Base-by-base conservation (phyloP, 2,329 filamentous ascomycete genomes). In the Paecilomyces niveus region DNA sequence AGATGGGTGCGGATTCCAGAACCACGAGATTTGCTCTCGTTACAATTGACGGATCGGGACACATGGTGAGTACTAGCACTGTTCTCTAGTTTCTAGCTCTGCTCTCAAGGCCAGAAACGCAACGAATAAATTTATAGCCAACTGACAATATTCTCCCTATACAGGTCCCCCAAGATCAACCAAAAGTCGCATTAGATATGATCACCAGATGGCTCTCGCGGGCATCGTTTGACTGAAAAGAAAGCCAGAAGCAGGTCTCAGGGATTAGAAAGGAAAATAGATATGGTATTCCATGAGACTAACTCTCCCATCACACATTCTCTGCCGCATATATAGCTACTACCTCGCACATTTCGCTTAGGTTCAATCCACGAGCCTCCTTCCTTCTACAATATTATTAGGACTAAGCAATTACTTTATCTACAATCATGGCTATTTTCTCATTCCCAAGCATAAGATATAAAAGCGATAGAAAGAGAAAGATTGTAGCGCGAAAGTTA, bases 1-100 rank as follows among this genome's bases (percentile, higher is more conserved):
- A 24, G 21, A 58, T 56, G 15, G 24, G 22, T 5, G 62, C 54
- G 9, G 55, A 32, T 9, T 11, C 31, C 26, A 57, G 59, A 11
- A 58, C 24, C 13, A 54, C 59, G 7, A 52, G 62, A 29, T 63
- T 64, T 54, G 54, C 63, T 11, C 61, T 64, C 45, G 61, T 65
- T 15, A 64, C 63, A 13, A 52, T 79, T 3, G 68, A 78, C 64
- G 69, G 70, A 10, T 71, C 74, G 2, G 77, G 77, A 2, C 76
- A 80, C 61, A 68, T 77, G 68, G 76, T 78, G 57, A 21, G 63
- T 61, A 1, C 45, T 33, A 21, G n/a, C 15, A 3, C 10, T 18
- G 7, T 18, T n/a, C n/a, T 45, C 15, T 45, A 8, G 1, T 21
- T 3, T 5, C 18, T 21, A 2, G n/a, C 3, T 45, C 15, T 45